Conservation (phyloP, 2,329 filamentous ascomycete genomes). For the Ceratocystis diversiconidia region DNA sequence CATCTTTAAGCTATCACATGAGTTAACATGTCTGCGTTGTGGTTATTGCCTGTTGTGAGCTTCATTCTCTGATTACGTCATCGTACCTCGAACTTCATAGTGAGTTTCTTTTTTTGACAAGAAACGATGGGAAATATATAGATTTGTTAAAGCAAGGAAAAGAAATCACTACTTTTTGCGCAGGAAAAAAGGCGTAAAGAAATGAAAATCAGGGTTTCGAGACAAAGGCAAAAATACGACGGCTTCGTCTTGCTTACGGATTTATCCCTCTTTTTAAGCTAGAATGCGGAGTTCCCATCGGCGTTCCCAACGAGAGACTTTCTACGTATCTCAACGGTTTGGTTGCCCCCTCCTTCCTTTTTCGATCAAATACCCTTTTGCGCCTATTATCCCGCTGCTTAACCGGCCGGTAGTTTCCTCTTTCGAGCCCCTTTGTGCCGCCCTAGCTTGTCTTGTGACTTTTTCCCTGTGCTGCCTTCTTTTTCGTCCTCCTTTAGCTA, state of each 20-base stretch:
- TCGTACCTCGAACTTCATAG: slow-evolving; percentile 14
- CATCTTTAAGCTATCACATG: slow-evolving; percentile 41
- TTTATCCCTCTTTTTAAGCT: neutral
- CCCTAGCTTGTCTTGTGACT: neutral
- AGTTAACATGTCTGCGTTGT: neutral
- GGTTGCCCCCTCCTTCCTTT: neutral
- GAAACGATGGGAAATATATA: neutral
- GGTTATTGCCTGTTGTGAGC: neutral
- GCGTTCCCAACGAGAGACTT: neutral
- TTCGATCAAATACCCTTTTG: neutral
- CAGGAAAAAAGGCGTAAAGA: neutral
- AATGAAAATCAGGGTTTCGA: neutral
- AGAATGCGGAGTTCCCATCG: neutral
- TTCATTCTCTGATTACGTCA: neutral
- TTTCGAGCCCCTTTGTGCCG: neutral
- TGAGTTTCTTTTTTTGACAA: neutral
- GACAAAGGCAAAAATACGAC: neutral
- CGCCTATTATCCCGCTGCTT: neutral
- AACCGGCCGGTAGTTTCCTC: neutral
- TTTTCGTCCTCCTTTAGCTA: neutral
- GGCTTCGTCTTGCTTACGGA: neutral
- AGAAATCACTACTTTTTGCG: neutral
- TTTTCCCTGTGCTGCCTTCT: neutral
- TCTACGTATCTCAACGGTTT: neutral
- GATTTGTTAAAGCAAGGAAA: neutral